Evolutionary conservation across 768 basidiomycete genomes (phyloP).

Genomic region (Favolaschia claudopus): DNA sequence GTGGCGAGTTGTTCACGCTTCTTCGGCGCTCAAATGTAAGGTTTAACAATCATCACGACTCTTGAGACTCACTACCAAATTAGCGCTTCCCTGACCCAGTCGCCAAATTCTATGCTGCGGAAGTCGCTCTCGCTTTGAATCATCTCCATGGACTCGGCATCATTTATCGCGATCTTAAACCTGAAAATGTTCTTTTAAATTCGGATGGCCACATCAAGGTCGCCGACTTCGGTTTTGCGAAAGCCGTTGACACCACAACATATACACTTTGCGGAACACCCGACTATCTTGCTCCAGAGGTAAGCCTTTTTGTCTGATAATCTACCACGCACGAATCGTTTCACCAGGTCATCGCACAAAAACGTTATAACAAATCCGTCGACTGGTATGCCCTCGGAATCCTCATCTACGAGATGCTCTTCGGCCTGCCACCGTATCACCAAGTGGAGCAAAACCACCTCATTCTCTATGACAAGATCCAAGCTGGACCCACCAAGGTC

Average conservation of each 20-base stretch:
- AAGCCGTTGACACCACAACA: constrained; percentile 84
- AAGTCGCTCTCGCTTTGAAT: constrained; percentile 91
- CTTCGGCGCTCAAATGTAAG: constrained; percentile 87
- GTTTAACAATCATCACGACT: constrained; percentile 28
- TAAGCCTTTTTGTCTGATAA: constrained; percentile 33
- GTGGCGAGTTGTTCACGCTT: constrained; percentile 95
- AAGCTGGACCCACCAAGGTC: constrained; percentile 57
- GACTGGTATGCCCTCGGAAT: constrained; percentile 99
- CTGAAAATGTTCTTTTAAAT: constrained; percentile 93
- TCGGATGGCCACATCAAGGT: constrained; percentile 97
- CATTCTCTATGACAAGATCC: constrained; percentile 92
- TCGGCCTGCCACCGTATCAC: constrained; percentile 95
- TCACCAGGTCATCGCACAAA: constrained; percentile 74
- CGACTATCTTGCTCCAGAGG: constrained; percentile 97
- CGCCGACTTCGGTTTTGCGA: constrained; percentile 97
- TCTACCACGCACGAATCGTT: constrained; percentile 1
- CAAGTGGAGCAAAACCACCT: constrained; percentile 86
- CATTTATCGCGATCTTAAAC: constrained; percentile 97
- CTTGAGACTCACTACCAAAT: constrained; percentile 24
- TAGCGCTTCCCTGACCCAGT: constrained; percentile 97
- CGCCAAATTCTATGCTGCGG: constrained; percentile 96
- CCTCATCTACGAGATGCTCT: constrained; percentile 97
- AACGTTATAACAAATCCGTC: constrained; percentile 93
- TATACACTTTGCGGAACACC: constrained; percentile 97
- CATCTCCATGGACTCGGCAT: constrained; percentile 88